phyloP scores from a whole-genome alignment of 176 grass and related monocot genomes.

The Zoysia japonica region DNA sequence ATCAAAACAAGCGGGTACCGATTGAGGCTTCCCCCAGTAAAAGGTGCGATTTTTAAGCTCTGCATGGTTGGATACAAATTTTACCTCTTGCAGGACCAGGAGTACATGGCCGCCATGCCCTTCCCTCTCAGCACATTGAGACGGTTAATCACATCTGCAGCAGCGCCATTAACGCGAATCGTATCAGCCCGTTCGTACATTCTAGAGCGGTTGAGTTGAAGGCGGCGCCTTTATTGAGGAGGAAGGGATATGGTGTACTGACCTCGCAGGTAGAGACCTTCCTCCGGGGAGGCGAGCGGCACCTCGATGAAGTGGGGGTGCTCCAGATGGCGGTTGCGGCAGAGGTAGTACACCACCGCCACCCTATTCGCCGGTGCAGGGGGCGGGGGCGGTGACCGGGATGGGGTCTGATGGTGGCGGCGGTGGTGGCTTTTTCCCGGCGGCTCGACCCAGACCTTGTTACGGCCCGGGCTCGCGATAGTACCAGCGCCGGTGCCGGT shows the following conservation, averaged over 20 bases:
- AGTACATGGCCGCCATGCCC: slow-evolving; percentile 87
- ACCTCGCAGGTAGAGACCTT: slow-evolving; percentile 95
- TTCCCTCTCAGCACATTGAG: slow-evolving; percentile 87
- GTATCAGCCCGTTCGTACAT: background rate
- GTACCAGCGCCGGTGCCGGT: slow-evolving; percentile 30
- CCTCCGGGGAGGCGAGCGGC: slow-evolving; percentile 66
- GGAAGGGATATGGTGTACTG: background rate
- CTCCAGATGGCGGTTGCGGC: slow-evolving; percentile 83
- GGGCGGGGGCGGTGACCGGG: slow-evolving; percentile 28
- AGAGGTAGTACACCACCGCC: slow-evolving; percentile 93
- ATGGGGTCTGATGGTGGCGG: slow-evolving; percentile 41
- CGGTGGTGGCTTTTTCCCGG: slow-evolving; percentile 59
- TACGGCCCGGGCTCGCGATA: slow-evolving; percentile 63
- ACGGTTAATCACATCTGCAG: slow-evolving; percentile 83
- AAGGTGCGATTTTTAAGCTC: slow-evolving; percentile 6
- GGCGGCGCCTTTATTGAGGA: slow-evolving; percentile 16
- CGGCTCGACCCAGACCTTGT: slow-evolving; percentile 86
- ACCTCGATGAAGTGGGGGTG: slow-evolving; percentile 99
- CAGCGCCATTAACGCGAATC: slow-evolving; percentile 34
- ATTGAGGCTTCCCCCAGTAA: background rate
- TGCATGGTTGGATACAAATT: background rate
- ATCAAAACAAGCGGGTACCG: slow-evolving; percentile 18
- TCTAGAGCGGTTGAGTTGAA: background rate
- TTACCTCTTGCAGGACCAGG: slow-evolving; percentile 99
- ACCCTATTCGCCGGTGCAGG: slow-evolving; percentile 46